Base-by-base conservation (phyloP, 2,329 filamentous ascomycete genomes). In the Colletotrichum nymphaeae region DNA sequence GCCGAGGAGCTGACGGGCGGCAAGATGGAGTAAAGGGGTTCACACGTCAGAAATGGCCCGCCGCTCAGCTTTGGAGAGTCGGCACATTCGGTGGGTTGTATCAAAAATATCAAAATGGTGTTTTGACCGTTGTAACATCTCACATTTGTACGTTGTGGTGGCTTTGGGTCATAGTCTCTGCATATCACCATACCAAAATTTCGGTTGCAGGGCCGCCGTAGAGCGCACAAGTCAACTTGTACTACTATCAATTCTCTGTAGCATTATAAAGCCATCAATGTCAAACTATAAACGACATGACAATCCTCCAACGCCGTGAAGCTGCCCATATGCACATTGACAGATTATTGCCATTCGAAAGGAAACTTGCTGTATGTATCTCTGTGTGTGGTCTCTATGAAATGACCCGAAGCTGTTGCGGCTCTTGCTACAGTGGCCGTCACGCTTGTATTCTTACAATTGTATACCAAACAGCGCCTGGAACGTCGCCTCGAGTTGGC, bases 1-100 rank as follows among this genome's bases (percentile, higher is more conserved):
- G 85, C 89, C 3, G 89, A 91, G 80, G 88, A 90, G 80, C 83
- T 91, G 73, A 91, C 89, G 26, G 89, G 89, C 65, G 89, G 89
- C 73, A 90, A 88, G 82, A 86, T 90, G 83, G 84, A 85, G 70
- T 83, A 81, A 81, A 63, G 63, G n/a, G 55, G 22, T 67, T 60
- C 32, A 74, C 62, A 74, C 69, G 32, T 72, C 73, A 59, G 24
- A 28, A 63, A 68, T 73, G 59, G 42, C 55, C 69, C 73, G 62
- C 56, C 55, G 53, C 14, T 32, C 24, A 62, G 60, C 37, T 74
- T 74, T 74, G 26, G 14, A 49, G 32, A 49, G 42, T 57, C 35
- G 28, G 62, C 52, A 37, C 11, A 22, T 26, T 26, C 59, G 65
- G 62, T 60, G 60, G n/a, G 30, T 52, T 55, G 62, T 62, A 62